Evolutionary conservation across 108 stramenopile species (phyloP), one percentile per base, ranked within the genome.

Genomic region (Cyclostephanos tholiformis): DNA sequence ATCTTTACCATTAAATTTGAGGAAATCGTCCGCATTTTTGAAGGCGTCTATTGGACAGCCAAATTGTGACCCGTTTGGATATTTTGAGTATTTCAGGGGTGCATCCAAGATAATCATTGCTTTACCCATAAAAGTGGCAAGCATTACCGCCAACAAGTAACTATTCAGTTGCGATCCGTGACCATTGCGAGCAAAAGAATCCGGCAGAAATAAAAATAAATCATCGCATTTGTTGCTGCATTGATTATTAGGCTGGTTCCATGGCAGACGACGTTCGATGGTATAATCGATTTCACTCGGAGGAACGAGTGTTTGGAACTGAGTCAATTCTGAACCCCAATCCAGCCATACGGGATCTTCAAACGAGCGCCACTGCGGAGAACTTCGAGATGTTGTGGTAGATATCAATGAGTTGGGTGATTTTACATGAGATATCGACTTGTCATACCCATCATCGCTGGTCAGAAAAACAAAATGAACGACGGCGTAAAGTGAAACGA

Each of bases 1-100:
- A 72, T 63, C 26, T 62, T 58, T 61, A 32, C 59, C 59, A 19
- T 60, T 14, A 20, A 60, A 60, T 19, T 60, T 60, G 32, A 60
- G 35, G 59, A 38, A 60, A 35, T 60, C 35, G 11, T 39, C 50
- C 11, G 19, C 27, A 27, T 60, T 53, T 36, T 67, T 53, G 26
- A 72, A 72, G 10, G 71, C 50, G 38, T 72, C 78, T 2, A 50
- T 59, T 0, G 78, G 78, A 60, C 78, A 79, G 20, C 78, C 78
- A 46, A 79, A 79, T 56, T 79, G 78, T 25, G 56, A 59, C 14
- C 59, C 78, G 46, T 46, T 44, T 0, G 62, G 46, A 71, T 67
- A 79, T 38, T 49, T 67, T 17, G 52, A 36, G 52, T 29, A 32
- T 29, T 62, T 63, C 43, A 36, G 53, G 20, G 71, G 59, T 16